A percentile compares a stretch with the other conserved stretches of the same genome.
Evolutionary conservation across 1,284 basidiomycete genomes (phyloP).

Genomic region (Ceratobasidium sp.): DNA sequence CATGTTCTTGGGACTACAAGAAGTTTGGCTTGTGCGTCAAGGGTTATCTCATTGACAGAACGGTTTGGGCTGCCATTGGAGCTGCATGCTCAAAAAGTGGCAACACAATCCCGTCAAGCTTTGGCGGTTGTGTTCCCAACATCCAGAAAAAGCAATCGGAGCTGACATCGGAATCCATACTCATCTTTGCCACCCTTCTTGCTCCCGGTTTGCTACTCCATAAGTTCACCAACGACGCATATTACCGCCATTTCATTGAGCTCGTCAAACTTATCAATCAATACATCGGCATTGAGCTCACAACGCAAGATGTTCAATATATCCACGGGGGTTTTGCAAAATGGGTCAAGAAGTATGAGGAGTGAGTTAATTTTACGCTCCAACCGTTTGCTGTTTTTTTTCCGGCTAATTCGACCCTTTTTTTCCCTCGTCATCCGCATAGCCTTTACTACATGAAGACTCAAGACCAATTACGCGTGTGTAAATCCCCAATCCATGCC

Average conservation of each 20-base stretch:
- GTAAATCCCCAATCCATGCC: constrained; percentile 51
- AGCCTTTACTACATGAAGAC: not conserved
- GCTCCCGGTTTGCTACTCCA: constrained; percentile 50
- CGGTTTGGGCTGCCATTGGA: constrained; percentile 55
- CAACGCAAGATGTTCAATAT: not conserved
- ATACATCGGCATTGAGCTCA: not conserved
- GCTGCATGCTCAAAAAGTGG: constrained; percentile 47
- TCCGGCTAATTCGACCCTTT: too few species aligned
- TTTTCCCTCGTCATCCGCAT: not conserved
- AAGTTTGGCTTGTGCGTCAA: constrained; percentile 12
- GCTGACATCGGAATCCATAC: constrained; percentile 46
- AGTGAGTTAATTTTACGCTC: not conserved
- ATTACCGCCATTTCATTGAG: constrained; percentile 46
- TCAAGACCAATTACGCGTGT: not conserved
- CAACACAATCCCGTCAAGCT: constrained; percentile 52
- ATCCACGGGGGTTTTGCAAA: constrained; percentile 1
- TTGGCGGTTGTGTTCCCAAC: constrained; percentile 52
- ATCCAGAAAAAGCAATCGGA: constrained; percentile 44
- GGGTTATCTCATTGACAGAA: constrained; percentile 47
- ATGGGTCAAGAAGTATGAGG: constrained; percentile 21
- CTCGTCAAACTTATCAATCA: not conserved
- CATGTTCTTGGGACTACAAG: constrained; percentile 6
- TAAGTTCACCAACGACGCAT: constrained; percentile 47
- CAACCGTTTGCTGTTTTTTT: too few species aligned
- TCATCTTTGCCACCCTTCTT: too few species aligned